A percentile compares a stretch with the other conserved stretches of the same genome.
These are phyloP conservation scores for Trametes maxima DNA, from an alignment of 768 basidiomycete species.

Conservation along the genomic window DNA sequence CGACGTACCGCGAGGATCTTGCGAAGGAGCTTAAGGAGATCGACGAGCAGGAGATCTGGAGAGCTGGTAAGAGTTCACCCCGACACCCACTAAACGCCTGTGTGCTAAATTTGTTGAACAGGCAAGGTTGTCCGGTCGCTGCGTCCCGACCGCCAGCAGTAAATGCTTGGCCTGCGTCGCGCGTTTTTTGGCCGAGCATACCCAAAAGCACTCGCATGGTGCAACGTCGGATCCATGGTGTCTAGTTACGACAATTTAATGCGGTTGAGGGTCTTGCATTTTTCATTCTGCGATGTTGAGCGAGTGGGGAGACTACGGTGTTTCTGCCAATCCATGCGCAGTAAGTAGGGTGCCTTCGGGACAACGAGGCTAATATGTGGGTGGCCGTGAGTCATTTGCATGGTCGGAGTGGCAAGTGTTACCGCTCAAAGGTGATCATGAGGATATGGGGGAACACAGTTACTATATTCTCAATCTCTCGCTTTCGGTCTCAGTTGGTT, in stretches of 20 bases:
- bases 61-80: slow-evolving; percentile 63
- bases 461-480: neutral
- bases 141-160: slow-evolving; percentile 80
- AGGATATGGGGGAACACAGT: too few relatives aligned
- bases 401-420: too few relatives aligned
- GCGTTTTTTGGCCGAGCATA: slow-evolving; percentile 6
- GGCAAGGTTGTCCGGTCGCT: slow-evolving; percentile 91
- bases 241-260: slow-evolving; percentile 19
- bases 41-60: slow-evolving; percentile 98
- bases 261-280: neutral
- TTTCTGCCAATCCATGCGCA: too few relatives aligned
- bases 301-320: neutral
- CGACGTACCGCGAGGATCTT: slow-evolving; percentile 92
- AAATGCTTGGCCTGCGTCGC: neutral
- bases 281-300: neutral
- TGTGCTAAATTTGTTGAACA: slow-evolving; percentile 21
- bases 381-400: too few relatives aligned
- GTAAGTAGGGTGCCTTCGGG: too few relatives aligned
- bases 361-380: too few relatives aligned
- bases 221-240: slow-evolving; percentile 20
- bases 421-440: too few relatives aligned
- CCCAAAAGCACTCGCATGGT: slow-evolving; percentile 27
- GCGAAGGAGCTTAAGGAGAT: slow-evolving; percentile 92
- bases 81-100: too few relatives aligned
- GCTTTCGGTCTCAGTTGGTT: neutral